A percentile compares a stretch with the other conserved stretches of the same genome.
These are phyloP conservation scores for Neotropicomus parvogracilis DNA, from an alignment of 1,284 basidiomycete genomes.

Conservation along the genomic window DNA sequence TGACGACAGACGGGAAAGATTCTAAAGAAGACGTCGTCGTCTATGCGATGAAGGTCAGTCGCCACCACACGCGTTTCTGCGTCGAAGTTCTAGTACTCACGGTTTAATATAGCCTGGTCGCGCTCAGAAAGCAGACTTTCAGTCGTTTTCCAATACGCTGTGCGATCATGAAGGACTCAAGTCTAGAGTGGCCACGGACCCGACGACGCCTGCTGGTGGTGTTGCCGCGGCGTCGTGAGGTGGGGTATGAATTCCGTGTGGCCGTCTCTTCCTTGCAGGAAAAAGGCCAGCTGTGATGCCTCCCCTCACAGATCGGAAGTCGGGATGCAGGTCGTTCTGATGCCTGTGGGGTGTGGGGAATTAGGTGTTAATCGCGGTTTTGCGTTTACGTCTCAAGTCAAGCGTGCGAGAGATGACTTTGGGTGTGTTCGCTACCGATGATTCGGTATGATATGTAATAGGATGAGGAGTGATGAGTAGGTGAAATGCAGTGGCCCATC, in stretches of 20 bases:
- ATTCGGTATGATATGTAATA: slow-evolving; percentile 25
- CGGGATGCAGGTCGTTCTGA: slow-evolving; percentile 21
- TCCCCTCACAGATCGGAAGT: slow-evolving; percentile 14
- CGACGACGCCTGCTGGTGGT: neutral
- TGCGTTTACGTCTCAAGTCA: slow-evolving; percentile 14
- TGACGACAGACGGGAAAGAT: slow-evolving; percentile 23
- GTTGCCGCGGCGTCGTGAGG: slow-evolving; percentile 18
- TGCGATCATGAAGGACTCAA: slow-evolving; percentile 32
- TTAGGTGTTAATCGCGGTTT: slow-evolving; percentile 4
- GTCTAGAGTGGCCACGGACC: slow-evolving; percentile 6
- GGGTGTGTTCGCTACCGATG: slow-evolving; percentile 4
- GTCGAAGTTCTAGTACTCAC: neutral
- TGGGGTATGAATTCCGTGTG: neutral
- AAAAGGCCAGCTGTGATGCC: neutral
- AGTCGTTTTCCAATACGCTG: slow-evolving; percentile 44
- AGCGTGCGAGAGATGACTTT: slow-evolving; percentile 1
- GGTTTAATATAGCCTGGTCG: slow-evolving; percentile 44
- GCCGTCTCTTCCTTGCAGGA: neutral
- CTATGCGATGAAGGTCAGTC: slow-evolving; percentile 41
- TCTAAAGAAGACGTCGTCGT: slow-evolving; percentile 33
- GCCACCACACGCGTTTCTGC: neutral
- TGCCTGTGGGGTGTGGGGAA: slow-evolving; percentile 18
- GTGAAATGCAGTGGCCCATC: slow-evolving; percentile 2
- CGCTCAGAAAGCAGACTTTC: slow-evolving; percentile 47
- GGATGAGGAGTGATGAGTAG: slow-evolving; percentile 7